Evolutionary conservation across 176 grass and related monocot species (phyloP).

Genomic region (Avena atlantica): DNA sequence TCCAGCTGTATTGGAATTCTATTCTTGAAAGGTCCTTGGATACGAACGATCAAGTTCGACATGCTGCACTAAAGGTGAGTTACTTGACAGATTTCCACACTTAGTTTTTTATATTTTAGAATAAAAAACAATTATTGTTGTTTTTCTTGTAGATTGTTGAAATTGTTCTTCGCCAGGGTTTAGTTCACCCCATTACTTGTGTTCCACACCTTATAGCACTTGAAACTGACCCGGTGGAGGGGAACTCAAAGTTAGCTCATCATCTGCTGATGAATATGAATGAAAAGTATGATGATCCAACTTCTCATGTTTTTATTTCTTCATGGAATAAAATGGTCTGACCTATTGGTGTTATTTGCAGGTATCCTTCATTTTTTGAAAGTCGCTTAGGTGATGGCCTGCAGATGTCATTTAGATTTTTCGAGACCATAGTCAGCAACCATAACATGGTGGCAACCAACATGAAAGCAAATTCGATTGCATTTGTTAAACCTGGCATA

Average conservation of each 20-base stretch:
- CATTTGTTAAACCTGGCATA: slow-evolving; percentile 89
- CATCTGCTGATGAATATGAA: slow-evolving; percentile 99
- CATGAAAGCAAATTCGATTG: slow-evolving; percentile 75
- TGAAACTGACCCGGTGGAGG: slow-evolving; percentile 89
- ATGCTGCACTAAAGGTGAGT: slow-evolving; percentile 83
- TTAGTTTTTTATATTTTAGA: slow-evolving; percentile 11
- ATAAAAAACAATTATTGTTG: slow-evolving; percentile 29
- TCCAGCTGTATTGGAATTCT: slow-evolving; percentile 93
- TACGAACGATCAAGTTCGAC: slow-evolving; percentile 78
- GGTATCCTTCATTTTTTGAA: slow-evolving; percentile 98
- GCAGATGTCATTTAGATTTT: slow-evolving; percentile 92
- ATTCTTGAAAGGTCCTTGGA: slow-evolving; percentile 97
- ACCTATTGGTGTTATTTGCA: slow-evolving; percentile 51
- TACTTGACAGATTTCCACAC: slow-evolving; percentile 37
- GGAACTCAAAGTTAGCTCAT: slow-evolving; percentile 91
- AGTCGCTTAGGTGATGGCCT: slow-evolving; percentile 92
- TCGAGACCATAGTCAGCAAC: slow-evolving; percentile 71
- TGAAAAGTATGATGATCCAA: slow-evolving; percentile 74
- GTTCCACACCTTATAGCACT: slow-evolving; percentile 95
- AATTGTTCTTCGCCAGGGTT: slow-evolving; percentile 96
- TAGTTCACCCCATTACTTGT: slow-evolving; percentile 97
- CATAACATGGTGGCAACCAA: slow-evolving; percentile 57
- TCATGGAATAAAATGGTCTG: slow-evolving; percentile 9
- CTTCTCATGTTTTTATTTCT: slow-evolving; percentile 32
- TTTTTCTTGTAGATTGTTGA: slow-evolving; percentile 79